Evolutionary conservation across 768 basidiomycete genomes (phyloP).

Genomic region (Phylloporus scabripes): DNA sequence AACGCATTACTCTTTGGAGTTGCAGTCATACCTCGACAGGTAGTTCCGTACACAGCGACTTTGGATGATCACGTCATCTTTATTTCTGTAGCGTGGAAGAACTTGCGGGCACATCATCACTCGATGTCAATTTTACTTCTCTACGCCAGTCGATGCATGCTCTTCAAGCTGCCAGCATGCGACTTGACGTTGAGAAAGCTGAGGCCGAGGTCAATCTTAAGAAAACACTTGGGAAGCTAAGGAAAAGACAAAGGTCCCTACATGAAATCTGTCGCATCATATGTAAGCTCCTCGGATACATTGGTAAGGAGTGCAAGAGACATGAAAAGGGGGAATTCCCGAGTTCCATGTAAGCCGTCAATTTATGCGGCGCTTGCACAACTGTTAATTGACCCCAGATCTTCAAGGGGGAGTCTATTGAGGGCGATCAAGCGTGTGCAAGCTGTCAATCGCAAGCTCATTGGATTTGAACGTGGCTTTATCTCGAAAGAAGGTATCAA

Average conservation of each 20-base stretch:
- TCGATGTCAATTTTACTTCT: constrained; percentile 47
- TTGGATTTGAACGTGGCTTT: constrained; percentile 74
- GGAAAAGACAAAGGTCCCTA: constrained; percentile 20
- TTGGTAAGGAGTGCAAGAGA: constrained; percentile 26
- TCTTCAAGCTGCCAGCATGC: constrained; percentile 47
- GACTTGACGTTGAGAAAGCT: constrained; percentile 55
- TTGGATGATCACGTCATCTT: constrained; percentile 23
- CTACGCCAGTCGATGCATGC: constrained; percentile 43
- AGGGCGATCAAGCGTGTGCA: constrained; percentile 56
- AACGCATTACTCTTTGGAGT: constrained; percentile 68
- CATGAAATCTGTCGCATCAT: constrained; percentile 22
- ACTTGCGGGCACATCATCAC: constrained; percentile 18
- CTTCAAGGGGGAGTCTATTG: constrained; percentile 35
- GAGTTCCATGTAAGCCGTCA: neutral
- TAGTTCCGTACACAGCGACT: constrained; percentile 27
- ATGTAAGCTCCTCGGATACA: constrained; percentile 34
- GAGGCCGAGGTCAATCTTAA: constrained; percentile 49
- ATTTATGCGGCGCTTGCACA: neutral
- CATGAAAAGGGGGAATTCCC: constrained; percentile 1
- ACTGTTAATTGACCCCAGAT: constrained; percentile 14
- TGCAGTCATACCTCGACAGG: constrained; percentile 56
- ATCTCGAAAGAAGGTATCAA: constrained; percentile 74
- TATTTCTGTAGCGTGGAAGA: constrained; percentile 25
- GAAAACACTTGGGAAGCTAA: constrained; percentile 37
- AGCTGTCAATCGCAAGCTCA: constrained; percentile 59